Evolutionary conservation across 805 yeast genomes (phyloP).

Genomic region (Isabelozyma gotoi): DNA sequence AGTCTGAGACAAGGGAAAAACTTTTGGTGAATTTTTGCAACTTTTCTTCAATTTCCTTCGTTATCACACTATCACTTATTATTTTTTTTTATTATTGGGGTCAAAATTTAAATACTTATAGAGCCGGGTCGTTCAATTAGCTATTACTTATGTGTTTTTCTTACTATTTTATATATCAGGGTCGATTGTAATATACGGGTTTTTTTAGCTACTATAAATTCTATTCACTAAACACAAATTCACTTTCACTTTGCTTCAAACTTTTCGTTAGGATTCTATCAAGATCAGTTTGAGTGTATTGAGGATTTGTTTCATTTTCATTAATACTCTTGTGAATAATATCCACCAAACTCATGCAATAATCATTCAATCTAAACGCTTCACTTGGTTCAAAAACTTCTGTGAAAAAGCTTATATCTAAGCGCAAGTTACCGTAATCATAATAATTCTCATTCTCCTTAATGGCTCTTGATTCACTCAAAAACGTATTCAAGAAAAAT

Average conservation of each 20-base stretch:
- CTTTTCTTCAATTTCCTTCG: background rate
- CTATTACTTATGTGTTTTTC: background rate
- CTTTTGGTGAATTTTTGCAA: background rate
- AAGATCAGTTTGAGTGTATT: constrained; percentile 25
- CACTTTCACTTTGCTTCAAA: constrained; percentile 26
- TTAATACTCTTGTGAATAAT: constrained; percentile 26
- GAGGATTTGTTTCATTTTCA: constrained; percentile 21
- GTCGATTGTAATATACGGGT: constrained; percentile 1
- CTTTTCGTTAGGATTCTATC: constrained; percentile 25
- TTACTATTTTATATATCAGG: background rate
- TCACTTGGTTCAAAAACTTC: constrained; percentile 38
- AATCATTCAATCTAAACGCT: constrained; percentile 33
- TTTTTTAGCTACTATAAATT: background rate
- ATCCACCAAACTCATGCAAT: constrained; percentile 30
- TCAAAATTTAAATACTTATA: constrained; percentile 6
- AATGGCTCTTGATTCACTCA: constrained; percentile 27
- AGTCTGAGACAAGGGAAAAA: background rate
- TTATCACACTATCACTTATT: background rate
- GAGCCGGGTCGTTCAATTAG: constrained; percentile 7
- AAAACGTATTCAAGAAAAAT: constrained; percentile 30
- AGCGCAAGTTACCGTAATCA: constrained; percentile 28
- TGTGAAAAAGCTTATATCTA: constrained; percentile 38
- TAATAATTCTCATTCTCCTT: constrained; percentile 14
- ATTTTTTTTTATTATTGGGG: background rate
- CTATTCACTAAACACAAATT: constrained; percentile 26